Evolutionary conservation across 139 green algal species (phyloP), one percentile per base, ranked within the genome.

Genomic region (Tetraselmis striata): DNA sequence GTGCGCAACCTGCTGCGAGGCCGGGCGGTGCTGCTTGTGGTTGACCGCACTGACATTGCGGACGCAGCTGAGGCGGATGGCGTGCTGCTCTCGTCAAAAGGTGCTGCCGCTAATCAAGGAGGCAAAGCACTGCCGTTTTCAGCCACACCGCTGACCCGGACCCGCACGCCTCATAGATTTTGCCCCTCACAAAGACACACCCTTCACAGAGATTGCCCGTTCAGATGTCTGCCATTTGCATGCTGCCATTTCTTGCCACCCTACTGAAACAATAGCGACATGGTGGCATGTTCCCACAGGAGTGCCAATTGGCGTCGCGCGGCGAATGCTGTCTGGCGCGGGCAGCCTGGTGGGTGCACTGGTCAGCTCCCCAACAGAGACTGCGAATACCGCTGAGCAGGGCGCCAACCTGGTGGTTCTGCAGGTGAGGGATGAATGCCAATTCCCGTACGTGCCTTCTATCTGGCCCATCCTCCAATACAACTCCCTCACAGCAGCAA

Each of bases 41-140:
- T 89, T 28, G 94, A 98, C 79, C 84, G 95, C 25, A 92, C 91
- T 2, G 96, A 99, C 85, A 95, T 99, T 77, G 96, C 93, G 0
- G 87, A 90, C 29, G 96, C 94, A 0, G 90, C 91, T 0, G 90
- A 86, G 23, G 94, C 94, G 1, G 92, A 98, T 32, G 96, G 96
- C 1, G 94, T 97, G 28, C 75, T 98, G 27, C 88, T 99, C 23
- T 93, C 88, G 0, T 59, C 87, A 27, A 82, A 86, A 81, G 95
- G 90, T 93, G 74, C 31, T n/a, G n/a, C n/a, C n/a, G n/a, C n/a
- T n/a, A n/a, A n/a, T n/a, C n/a, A n/a, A n/a, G n/a, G n/a, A n/a
- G n/a, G n/a, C n/a, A n/a, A n/a, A n/a, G n/a, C n/a, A n/a, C n/a
- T n/a, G n/a, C n/a, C n/a, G n/a, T n/a, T n/a, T n/a, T n/a, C n/a